Percentiles rank a stretch among this genome's conserved stretches.
Evolutionary conservation across 208 protist species (phyloP).

Genomic region (Acanthamoeba sp.): DNA sequence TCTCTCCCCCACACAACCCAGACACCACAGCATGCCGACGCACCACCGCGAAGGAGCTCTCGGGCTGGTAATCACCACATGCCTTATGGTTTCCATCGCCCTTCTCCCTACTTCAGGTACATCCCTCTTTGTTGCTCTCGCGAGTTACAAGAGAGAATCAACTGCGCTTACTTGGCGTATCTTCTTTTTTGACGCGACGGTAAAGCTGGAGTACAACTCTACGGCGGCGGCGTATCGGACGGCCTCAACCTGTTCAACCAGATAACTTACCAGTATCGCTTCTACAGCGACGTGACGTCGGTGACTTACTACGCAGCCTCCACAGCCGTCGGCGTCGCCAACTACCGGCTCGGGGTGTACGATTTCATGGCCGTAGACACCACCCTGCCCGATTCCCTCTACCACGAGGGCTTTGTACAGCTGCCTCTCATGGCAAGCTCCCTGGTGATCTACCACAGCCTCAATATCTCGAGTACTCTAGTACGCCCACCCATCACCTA

Average conservation of each 20-base stretch:
- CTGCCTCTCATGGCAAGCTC: constrained; percentile 26
- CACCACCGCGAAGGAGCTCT: too few species aligned
- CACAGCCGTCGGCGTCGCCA: not conserved
- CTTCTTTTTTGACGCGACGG: not conserved
- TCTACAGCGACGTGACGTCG: not conserved
- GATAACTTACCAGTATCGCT: not conserved
- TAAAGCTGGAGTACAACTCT: not conserved
- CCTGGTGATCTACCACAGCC: constrained; percentile 22
- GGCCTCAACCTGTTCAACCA: constrained; percentile 46
- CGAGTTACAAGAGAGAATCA: too few species aligned
- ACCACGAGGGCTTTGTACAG: constrained; percentile 7
- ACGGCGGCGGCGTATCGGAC: constrained; percentile 3
- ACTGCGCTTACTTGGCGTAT: not conserved
- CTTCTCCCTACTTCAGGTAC: too few species aligned
- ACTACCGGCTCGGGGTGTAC: not conserved
- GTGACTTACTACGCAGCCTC: constrained; percentile 29
- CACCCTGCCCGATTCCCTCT: not conserved
- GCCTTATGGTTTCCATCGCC: too few species aligned
- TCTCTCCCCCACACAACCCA: too few species aligned
- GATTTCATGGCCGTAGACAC: constrained; percentile 22
- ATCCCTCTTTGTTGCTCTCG: too few species aligned
- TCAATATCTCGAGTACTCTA: not conserved
- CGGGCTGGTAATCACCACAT: too few species aligned
- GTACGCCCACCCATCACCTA: not conserved
- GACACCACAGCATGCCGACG: too few species aligned